Percentiles rank a stretch among this genome's conserved stretches.
These are phyloP conservation scores for Rehmannia glutinosa DNA, from an alignment of 257 asterid genomes.

Conservation along the genomic window DNA sequence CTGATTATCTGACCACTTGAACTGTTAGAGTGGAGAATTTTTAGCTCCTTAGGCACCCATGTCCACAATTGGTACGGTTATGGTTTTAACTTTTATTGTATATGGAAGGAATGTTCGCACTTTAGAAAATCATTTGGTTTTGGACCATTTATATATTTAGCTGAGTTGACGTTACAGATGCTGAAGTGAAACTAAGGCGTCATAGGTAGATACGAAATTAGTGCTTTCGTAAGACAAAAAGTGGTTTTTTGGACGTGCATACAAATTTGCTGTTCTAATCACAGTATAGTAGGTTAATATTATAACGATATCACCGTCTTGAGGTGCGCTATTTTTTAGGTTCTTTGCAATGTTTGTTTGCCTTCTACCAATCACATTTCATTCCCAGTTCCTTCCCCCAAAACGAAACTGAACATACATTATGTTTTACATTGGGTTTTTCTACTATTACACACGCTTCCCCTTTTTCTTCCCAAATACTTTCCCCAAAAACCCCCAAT, in stretches of 20 bases:
- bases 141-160: not conserved
- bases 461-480: too few relatives aligned
- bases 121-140: not conserved
- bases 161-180: not conserved
- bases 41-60: not conserved
- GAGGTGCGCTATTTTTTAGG: not conserved
- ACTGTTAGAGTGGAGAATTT: not conserved
- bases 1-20: not conserved
- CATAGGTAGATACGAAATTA: not conserved
- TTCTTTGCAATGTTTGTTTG: not conserved
- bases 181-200: not conserved
- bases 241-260: not conserved
- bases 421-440: not conserved
- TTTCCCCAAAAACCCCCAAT: too few relatives aligned
- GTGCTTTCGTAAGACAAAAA: not conserved
- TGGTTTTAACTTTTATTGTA: not conserved
- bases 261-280: not conserved
- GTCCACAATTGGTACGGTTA: not conserved
- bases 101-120: not conserved
- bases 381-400: not conserved
- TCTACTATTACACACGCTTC: not conserved
- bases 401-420: not conserved
- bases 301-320: not conserved
- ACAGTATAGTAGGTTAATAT: not conserved
- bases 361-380: not conserved